These are phyloP conservation scores for Peniophora sp. DNA, from an alignment of 1,284 basidiomycete genomes.

Conservation along the genomic window DNA sequence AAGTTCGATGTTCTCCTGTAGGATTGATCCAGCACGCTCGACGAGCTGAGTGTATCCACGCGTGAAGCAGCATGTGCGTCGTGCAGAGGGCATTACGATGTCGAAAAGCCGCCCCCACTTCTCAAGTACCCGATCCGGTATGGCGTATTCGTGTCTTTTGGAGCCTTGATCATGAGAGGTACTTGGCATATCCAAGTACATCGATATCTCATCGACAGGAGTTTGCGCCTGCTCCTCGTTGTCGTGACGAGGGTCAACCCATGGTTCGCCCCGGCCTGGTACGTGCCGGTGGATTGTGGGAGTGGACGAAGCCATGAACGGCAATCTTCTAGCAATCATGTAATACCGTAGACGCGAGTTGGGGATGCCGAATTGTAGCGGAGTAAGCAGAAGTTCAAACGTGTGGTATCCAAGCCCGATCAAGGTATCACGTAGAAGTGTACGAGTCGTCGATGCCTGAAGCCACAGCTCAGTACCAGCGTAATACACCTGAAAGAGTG, in stretches of 20 bases:
- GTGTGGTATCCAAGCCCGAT: constrained; percentile 45
- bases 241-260: constrained; percentile 26
- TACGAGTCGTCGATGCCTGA: constrained; percentile 58
- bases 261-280: constrained; percentile 35
- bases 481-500: background rate
- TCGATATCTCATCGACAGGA: constrained; percentile 24
- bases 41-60: constrained; percentile 71
- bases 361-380: constrained; percentile 68
- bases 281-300: constrained; percentile 29
- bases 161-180: no score
- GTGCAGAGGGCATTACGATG: constrained; percentile 58
- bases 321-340: constrained; percentile 50
- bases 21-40: constrained; percentile 65
- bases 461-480: background rate
- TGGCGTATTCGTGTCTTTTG: constrained; percentile 18
- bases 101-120: constrained; percentile 77
- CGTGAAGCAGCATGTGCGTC: constrained; percentile 69
- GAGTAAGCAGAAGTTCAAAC: constrained; percentile 59
- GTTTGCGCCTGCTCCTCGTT: constrained; percentile 2
- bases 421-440: constrained; percentile 41
- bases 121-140: constrained; percentile 55
- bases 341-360: constrained; percentile 76
- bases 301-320: constrained; percentile 25
- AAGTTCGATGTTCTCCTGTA: constrained; percentile 59
- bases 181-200: constrained; percentile 39